Evolutionary conservation across 1,139 yeast species (phyloP), one percentile per base, ranked within the genome.

Genomic region (Pichia sp.): DNA sequence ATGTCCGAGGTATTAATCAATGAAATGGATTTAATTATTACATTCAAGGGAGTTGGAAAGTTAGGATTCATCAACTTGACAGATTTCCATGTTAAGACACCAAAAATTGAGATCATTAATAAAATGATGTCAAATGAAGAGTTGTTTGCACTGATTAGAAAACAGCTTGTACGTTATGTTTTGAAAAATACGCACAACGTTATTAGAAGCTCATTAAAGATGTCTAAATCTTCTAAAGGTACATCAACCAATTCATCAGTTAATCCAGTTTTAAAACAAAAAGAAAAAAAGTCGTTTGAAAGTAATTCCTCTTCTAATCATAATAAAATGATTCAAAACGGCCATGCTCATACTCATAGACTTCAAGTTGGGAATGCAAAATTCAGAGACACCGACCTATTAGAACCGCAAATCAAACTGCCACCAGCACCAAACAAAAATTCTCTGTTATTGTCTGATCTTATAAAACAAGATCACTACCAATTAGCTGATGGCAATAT

Each of bases 111-210:
- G 51, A 85, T 86, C 61, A 65, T 64, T 42, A 78, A 87, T 64
- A 82, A 81, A 67, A 70, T 87, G 33, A 86, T 96, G 94, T 81
- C 95, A 1, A 79, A 79, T 45, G 79, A 84, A 54, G 97, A 89
- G 52, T 71, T 88, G 43, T 74, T 83, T 33, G 66, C 77, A 48
- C 75, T 80, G 40, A 62, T 88, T 46, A 78, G 82, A 61, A 83
- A 79, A 57, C 90, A 86, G 59, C 72, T 89, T 33, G 73, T 86
- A 48, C 80, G 77, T 63, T 73, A 82, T 26, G 78, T 89, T 37
- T 67, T 89, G 47, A 78, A 74, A 44, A 95, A 89, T 60, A 74
- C 94, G 1, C 96, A 96, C 5, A 79, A 84, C 55, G 77, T 90
- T 52, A 72, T 89, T 49, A 86, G 88, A 36, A 89, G 88, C 66